Evolutionary conservation across 495 filamentous ascomycete genomes (phyloP).

Genomic region (Penicillium coprophilum): DNA sequence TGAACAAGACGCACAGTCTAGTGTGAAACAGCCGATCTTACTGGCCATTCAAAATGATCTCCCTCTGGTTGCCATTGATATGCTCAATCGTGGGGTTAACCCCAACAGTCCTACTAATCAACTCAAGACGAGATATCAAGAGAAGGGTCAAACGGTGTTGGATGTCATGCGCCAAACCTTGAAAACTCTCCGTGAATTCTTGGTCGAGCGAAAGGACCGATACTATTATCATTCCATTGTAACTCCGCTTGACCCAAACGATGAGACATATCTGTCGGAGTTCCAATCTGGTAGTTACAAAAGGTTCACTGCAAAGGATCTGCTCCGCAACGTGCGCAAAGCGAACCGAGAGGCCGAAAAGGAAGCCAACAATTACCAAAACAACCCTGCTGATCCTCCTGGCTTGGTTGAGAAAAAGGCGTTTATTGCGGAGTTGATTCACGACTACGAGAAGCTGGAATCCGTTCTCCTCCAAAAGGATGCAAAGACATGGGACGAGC

Average conservation of each 20-base stretch:
- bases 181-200: slow-evolving; percentile 42
- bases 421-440: slow-evolving; percentile 47
- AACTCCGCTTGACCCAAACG: slow-evolving; percentile 30
- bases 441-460: slow-evolving; percentile 54
- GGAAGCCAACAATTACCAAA: not conserved
- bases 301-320: slow-evolving; percentile 39
- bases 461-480: slow-evolving; percentile 48
- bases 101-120: slow-evolving; percentile 43
- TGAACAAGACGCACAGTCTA: slow-evolving; percentile 34
- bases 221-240: slow-evolving; percentile 13
- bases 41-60: slow-evolving; percentile 52
- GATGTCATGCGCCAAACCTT: slow-evolving; percentile 49
- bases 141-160: slow-evolving; percentile 4
- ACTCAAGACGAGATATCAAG: slow-evolving; percentile 30
- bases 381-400: slow-evolving; percentile 9
- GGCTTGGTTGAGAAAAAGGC: slow-evolving; percentile 52
- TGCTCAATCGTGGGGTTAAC: slow-evolving; percentile 60
- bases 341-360: slow-evolving; percentile 9
- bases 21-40: slow-evolving; percentile 58
- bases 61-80: slow-evolving; percentile 51
- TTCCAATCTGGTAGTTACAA: slow-evolving; percentile 53
- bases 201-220: slow-evolving; percentile 3
- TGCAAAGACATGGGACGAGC: slow-evolving; percentile 64
- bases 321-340: slow-evolving; percentile 14
- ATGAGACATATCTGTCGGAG: slow-evolving; percentile 40